Percentiles rank a stretch among this genome's conserved stretches.
Evolutionary conservation across 73 alveolate genomes (phyloP).

Genomic region (Durusdinium trenchii): DNA sequence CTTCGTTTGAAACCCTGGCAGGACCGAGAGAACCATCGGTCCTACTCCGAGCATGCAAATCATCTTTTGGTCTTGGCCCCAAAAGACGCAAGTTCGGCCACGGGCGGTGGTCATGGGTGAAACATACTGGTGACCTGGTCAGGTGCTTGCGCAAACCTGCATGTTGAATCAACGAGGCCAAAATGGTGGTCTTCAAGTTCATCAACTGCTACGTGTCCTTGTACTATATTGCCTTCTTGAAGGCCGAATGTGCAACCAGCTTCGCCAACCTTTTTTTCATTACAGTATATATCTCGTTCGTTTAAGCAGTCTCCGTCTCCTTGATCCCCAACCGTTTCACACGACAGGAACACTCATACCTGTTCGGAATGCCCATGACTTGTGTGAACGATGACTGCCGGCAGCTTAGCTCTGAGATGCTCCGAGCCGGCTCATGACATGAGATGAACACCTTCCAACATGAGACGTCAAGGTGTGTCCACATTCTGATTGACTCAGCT

Average conservation of each 20-base stretch:
- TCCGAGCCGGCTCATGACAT: neutral
- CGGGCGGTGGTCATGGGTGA: neutral
- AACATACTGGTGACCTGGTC: neutral
- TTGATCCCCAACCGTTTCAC: no score
- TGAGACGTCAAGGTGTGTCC: neutral
- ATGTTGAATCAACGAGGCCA: slow-evolving; percentile 39
- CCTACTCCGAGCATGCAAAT: slow-evolving; percentile 79
- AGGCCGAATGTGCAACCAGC: slow-evolving; percentile 43
- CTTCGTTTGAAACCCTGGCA: neutral
- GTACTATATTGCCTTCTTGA: slow-evolving; percentile 93
- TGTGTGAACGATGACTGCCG: slow-evolving; percentile 79
- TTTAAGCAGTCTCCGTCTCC: no score
- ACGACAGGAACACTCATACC: slow-evolving; percentile 61
- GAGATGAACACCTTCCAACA: neutral
- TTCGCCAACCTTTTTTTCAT: no score
- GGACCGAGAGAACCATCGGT: slow-evolving; percentile 93
- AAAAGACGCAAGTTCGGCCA: neutral
- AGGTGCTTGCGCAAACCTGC: neutral
- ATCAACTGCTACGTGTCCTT: slow-evolving; percentile 94
- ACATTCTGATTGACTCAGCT: neutral
- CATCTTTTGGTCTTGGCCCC: slow-evolving; percentile 38
- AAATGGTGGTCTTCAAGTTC: slow-evolving; percentile 95
- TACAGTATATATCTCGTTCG: no score
- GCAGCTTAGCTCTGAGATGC: neutral
- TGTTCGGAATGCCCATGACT: slow-evolving; percentile 84